Percentiles rank a stretch among this genome's conserved stretches.
Evolutionary conservation across 257 asterid species (phyloP).

Genomic region (Striga asiatica): DNA sequence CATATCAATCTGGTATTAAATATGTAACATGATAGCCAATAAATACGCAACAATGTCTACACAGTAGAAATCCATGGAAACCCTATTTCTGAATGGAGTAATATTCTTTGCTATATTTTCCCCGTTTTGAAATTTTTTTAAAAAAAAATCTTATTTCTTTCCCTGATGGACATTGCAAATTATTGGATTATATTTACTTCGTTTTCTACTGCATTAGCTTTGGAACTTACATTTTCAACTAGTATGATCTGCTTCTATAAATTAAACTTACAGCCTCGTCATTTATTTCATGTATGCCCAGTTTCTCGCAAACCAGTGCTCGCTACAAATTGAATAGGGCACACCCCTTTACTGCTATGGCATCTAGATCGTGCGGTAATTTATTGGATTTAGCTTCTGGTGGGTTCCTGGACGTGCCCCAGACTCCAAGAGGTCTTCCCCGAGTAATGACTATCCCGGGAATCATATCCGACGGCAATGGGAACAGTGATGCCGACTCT

Average conservation of each 20-base stretch:
- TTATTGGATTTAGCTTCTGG: constrained; percentile 62
- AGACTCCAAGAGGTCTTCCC: constrained; percentile 67
- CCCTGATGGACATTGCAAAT: no score
- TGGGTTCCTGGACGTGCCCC: constrained; percentile 43
- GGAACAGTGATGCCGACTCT: constrained; percentile 57
- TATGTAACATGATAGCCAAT: no score
- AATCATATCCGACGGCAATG: constrained; percentile 46
- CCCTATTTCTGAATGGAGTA: no score
- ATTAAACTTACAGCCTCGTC: constrained; percentile 1
- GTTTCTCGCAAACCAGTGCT: constrained; percentile 7
- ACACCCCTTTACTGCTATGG: constrained; percentile 30
- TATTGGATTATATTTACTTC: neutral
- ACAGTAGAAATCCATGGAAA: no score
- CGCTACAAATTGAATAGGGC: constrained; percentile 7
- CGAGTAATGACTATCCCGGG: constrained; percentile 71
- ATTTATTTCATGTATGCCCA: constrained; percentile 15
- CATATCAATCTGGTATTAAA: no score
- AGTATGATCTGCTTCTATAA: neutral
- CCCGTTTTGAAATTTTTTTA: no score
- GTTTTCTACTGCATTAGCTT: neutral
- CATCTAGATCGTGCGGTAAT: constrained; percentile 52
- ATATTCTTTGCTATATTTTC: no score
- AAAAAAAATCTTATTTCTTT: no score
- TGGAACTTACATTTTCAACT: neutral
- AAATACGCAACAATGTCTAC: no score